phyloP scores from a whole-genome alignment of 1,284 basidiomycete genomes.

The Irpex lacteus region DNA sequence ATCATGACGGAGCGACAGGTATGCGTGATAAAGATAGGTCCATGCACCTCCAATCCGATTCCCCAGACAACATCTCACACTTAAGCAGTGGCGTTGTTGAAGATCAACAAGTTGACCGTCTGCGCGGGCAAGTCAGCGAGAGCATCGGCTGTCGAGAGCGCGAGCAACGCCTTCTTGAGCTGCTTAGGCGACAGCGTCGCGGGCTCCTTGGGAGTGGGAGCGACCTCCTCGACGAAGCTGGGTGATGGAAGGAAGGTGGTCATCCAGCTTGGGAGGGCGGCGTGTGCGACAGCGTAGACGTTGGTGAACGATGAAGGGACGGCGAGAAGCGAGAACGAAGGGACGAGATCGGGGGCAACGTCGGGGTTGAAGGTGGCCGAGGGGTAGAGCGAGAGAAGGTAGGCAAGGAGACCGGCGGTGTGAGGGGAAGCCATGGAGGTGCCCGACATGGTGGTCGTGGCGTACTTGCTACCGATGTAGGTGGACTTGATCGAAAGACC shows the following conservation, averaged over 20 bases:
- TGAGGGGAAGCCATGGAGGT: conserved; percentile 62
- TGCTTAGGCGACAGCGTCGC: conserved; percentile 42
- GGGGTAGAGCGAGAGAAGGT: conserved; percentile 68
- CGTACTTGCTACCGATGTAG: conserved; percentile 58
- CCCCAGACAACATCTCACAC: not conserved
- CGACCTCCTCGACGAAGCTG: conserved; percentile 41
- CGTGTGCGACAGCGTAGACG: conserved; percentile 53
- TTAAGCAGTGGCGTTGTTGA: conserved; percentile 50
- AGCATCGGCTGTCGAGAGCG: conserved; percentile 44
- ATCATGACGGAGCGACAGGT: not conserved
- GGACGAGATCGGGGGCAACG: conserved; percentile 29
- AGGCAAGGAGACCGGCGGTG: conserved; percentile 67
- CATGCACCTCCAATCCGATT: not conserved
- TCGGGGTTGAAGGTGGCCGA: conserved; percentile 45
- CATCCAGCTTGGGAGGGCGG: conserved; percentile 59
- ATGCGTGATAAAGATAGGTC: not conserved
- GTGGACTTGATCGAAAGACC: conserved; percentile 65
- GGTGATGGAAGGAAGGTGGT: conserved; percentile 58
- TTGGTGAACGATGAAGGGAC: conserved; percentile 26
- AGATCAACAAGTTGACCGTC: conserved; percentile 54
- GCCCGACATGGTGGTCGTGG: conserved; percentile 64
- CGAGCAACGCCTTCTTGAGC: conserved; percentile 59
- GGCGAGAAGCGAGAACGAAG: conserved; percentile 18
- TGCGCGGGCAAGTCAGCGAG: conserved; percentile 42
- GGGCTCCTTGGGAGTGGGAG: conserved; percentile 39